phyloP scores from a whole-genome alignment of 352 stramenopile genomes.

The Pythium utonaiense region DNA sequence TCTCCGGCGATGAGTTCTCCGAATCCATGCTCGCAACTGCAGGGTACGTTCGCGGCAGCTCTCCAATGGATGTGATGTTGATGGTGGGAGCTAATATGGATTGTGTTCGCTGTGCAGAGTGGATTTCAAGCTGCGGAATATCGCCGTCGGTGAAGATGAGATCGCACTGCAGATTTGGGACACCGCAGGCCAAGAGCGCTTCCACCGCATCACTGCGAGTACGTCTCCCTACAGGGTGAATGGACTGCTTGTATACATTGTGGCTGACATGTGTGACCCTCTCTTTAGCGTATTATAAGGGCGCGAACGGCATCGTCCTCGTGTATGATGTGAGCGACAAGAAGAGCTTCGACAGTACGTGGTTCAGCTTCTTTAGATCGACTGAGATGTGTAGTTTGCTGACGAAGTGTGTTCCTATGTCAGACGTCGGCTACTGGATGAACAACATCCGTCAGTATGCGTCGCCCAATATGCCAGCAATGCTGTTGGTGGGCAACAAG shows the following conservation, averaged over 20 bases:
- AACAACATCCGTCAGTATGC: slow-evolving; percentile 93
- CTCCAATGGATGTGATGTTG: neutral
- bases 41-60: slow-evolving; percentile 50
- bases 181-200: slow-evolving; percentile 92
- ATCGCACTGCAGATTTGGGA: slow-evolving; percentile 94
- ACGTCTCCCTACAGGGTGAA: slow-evolving; percentile 22
- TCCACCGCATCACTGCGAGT: slow-evolving; percentile 92
- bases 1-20: slow-evolving; percentile 90
- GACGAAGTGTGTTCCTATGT: neutral
- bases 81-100: neutral
- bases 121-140: slow-evolving; percentile 92
- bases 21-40: slow-evolving; percentile 89
- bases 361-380: neutral
- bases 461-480: slow-evolving; percentile 64
- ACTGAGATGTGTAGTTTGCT: neutral
- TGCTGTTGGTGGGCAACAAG: slow-evolving; percentile 91
- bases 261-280: neutral
- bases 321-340: slow-evolving; percentile 92
- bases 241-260: neutral
- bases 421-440: slow-evolving; percentile 95
- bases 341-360: slow-evolving; percentile 90
- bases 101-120: slow-evolving; percentile 42
- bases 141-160: slow-evolving; percentile 79
- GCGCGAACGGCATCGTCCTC: slow-evolving; percentile 91
- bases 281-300: slow-evolving; percentile 90